Evolutionary conservation across 2,329 filamentous ascomycete genomes (phyloP), one percentile per base, ranked within the genome.

Genomic region (Trichoderma harzianum): DNA sequence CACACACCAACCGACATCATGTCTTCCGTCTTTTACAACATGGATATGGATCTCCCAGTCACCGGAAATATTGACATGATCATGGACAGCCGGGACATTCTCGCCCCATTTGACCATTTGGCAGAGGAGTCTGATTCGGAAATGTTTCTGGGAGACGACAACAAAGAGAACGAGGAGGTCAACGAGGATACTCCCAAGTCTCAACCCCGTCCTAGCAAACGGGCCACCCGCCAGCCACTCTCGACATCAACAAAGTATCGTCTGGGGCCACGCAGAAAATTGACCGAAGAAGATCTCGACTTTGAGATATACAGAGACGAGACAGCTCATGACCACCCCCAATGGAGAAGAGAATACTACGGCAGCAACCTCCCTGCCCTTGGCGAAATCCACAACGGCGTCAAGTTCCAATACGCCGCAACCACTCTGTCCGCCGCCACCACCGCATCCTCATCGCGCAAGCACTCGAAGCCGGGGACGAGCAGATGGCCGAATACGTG

Each of bases 291-390:
- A 18, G 39, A 69, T 51, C 36, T 69, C 28, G 57, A 43, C 63
- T 55, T 68, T n/a, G 11, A 26, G 5, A 71, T 71, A 11, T 61
- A 36, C 62, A 28, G 24, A 16, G 70, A 72, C 7, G 43, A 68
- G 30, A 63, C 64, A 10, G 64, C 64, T 2, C 11, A 53, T n/a
- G n/a, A 11, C 3, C 12, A 24, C 11, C 24, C 51, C 0, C 43
- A 12, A 1, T 47, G 43, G 18, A 32, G 51, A 43, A 55, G 69
- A 18, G 28, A 61, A 0, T 69, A 72, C 53, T 69, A 69, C 32
- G 72, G 72, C 24, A 69, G 65, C 64, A 73, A 72, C 26, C 26
- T 72, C 7, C 72, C 70, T 3, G 72, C 60, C 28, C 34, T 72
- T 8, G 39, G 34, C 14, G 65, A 69, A 32, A 53, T 60, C 51